These are phyloP conservation scores for Rosa persica DNA, from an alignment of 306 rosid genomes.

Conservation along the genomic window DNA sequence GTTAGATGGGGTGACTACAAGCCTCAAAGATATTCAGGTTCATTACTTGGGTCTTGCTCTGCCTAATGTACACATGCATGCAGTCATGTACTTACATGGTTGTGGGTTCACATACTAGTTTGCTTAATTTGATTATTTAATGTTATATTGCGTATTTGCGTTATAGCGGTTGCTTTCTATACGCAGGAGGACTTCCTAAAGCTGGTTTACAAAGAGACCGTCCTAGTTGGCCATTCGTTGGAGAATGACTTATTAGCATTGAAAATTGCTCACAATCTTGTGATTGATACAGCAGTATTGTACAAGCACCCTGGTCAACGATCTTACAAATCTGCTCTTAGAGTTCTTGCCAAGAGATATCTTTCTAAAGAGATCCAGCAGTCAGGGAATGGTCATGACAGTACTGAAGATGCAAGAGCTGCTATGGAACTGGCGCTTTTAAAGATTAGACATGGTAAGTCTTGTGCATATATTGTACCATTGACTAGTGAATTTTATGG, in stretches of 20 bases:
- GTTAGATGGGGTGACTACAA: conserved; percentile 84
- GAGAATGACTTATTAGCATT: conserved; percentile 91
- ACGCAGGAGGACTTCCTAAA: conserved; percentile 70
- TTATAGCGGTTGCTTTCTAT: conserved; percentile 39
- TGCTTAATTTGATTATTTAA: conserved; percentile 15
- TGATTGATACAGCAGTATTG: conserved; percentile 85
- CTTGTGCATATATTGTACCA: background rate
- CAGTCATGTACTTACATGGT: conserved; percentile 10
- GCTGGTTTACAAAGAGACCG: conserved; percentile 79
- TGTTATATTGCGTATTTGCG: conserved; percentile 20
- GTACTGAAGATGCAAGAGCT: conserved; percentile 92
- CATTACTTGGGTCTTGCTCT: conserved; percentile 20
- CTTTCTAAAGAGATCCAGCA: conserved; percentile 90
- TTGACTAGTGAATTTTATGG: background rate
- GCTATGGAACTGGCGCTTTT: conserved; percentile 82
- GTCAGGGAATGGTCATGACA: conserved; percentile 87
- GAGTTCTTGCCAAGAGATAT: conserved; percentile 72
- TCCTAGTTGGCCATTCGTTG: conserved; percentile 89
- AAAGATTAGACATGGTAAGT: conserved; percentile 74
- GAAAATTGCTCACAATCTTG: conserved; percentile 68
- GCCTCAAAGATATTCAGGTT: conserved; percentile 89
- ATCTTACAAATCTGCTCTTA: conserved; percentile 78
- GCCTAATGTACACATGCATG: background rate
- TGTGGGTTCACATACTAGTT: background rate
- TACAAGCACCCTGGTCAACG: conserved; percentile 69